These are phyloP conservation scores for Erodium texanum DNA, from an alignment of 441 rosid species.

Conservation along the genomic window DNA sequence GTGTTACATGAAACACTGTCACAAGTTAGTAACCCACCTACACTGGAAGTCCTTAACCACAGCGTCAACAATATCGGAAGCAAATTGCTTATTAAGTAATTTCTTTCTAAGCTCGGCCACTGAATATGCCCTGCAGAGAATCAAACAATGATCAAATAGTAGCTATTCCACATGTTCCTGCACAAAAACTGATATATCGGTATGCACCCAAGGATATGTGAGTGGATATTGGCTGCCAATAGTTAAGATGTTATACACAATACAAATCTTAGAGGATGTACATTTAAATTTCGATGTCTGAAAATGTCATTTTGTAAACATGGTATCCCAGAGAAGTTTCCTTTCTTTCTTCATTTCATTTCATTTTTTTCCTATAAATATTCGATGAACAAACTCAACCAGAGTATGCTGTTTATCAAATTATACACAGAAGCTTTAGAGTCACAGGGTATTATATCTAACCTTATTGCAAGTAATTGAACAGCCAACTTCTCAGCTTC, in stretches of 20 bases:
- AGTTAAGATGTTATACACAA: background rate
- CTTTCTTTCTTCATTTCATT: background rate
- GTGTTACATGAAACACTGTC: constrained; percentile 8
- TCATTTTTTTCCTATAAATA: background rate
- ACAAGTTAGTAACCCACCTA: constrained; percentile 33
- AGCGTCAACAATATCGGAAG: constrained; percentile 33
- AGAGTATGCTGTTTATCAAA: background rate
- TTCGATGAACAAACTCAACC: background rate
- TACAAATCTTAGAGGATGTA: background rate
- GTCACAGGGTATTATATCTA: constrained; percentile 12
- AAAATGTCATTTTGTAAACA: background rate
- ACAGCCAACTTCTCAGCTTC: constrained; percentile 55
- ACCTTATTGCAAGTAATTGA: constrained; percentile 60
- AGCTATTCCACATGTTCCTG: background rate
- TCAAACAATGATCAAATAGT: constrained; percentile 3
- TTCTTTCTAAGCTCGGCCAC: constrained; percentile 67
- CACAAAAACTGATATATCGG: background rate
- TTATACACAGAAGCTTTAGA: background rate
- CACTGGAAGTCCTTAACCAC: constrained; percentile 44
- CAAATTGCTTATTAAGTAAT: constrained; percentile 47
- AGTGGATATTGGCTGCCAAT: background rate
- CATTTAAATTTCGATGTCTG: background rate
- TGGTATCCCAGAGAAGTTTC: background rate
- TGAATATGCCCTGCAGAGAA: constrained; percentile 51
- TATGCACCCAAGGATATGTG: background rate